Base-by-base conservation (phyloP, 177 flowering plant species). In the Vitis hybrid region DNA sequence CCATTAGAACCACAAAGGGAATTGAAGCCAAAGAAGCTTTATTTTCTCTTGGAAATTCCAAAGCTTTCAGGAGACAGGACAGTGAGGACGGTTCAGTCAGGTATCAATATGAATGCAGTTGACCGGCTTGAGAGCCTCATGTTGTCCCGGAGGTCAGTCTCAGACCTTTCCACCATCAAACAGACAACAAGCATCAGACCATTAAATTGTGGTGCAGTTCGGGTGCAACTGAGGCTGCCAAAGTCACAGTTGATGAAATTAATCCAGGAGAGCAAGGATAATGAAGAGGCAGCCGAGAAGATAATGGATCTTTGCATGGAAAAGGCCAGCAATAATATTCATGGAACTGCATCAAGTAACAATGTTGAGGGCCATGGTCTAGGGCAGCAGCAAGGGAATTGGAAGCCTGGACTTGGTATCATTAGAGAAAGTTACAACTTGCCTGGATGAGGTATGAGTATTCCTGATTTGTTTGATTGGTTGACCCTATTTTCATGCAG, bases 201-300 rank as follows among this genome's bases (percentile, higher is more conserved):
- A 6, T 26, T 34, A 21, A 57, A 69, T 10, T 26, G 45, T 13
- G 76, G 75, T 6, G 68, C 11, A 26, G 69, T 51, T 71, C 73
- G 82, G 75, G 61, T 87, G 23, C 84, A 66, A 71, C 61, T 93
- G 85, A 85, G 88, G 80, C 72, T 93, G 55, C 97, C 91, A 1
- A 88, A 80, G 80, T 78, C 88, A 2, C 85, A 90, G 65, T 87
- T 93, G 70, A 85, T 80, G 52, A 91, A 68, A 75, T 45, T 89
- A 79, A 79, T 89, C 80, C 76, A 74, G 59, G 89, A 89, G 51
- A 86, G 95, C 75, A 78, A 52, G 39, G 80, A 84, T 63, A 86
- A 78, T 21, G 73, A 80, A 0, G 98, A 91, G 65, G 94, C 81
- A 0, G 93, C 91, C 0, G 85, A 86, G 85, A 93, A 79, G 80